Conservation (phyloP, 805 yeast genomes). For the Limtongia smithiae region DNA sequence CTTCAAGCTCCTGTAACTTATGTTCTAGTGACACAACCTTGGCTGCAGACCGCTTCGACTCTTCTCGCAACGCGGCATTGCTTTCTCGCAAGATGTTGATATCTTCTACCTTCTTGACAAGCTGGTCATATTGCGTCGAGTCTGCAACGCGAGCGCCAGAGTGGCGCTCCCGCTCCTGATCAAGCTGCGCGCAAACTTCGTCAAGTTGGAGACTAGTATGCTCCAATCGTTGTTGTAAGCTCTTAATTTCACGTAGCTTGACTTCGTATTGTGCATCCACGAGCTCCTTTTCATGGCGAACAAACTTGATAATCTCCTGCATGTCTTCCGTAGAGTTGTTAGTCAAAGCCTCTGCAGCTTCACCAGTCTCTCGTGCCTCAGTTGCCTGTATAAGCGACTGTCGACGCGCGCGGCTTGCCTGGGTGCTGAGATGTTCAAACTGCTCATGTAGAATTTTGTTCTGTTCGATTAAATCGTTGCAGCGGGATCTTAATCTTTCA, state of each 20-base stretch:
- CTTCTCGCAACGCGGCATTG: conserved; percentile 59
- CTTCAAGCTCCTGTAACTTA: conserved; percentile 38
- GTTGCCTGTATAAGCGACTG: no score
- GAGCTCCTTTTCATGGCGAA: conserved; percentile 74
- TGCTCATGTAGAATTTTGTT: conserved; percentile 66
- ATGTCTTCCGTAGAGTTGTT: conserved; percentile 32
- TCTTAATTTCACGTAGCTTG: conserved; percentile 51
- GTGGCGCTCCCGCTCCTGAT: conserved; percentile 35
- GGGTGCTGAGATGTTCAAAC: conserved; percentile 45
- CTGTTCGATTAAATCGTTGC: conserved; percentile 61
- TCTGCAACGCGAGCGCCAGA: conserved; percentile 16
- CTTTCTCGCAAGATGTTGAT: conserved; percentile 64
- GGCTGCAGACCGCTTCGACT: conserved; percentile 39
- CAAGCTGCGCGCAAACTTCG: conserved; percentile 48
- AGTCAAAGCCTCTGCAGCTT: conserved; percentile 1
- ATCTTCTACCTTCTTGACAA: conserved; percentile 56
- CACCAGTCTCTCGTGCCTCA: not conserved
- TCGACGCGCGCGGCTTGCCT: conserved; percentile 20
- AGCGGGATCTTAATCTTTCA: conserved; percentile 40
- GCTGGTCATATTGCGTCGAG: conserved; percentile 43
- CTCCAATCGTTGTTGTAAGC: conserved; percentile 50
- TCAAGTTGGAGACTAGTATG: conserved; percentile 50
- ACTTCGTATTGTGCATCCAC: conserved; percentile 56
- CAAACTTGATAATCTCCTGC: conserved; percentile 54
- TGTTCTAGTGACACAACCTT: conserved; percentile 43